phyloP scores from a whole-genome alignment of 1,284 basidiomycete genomes.

The Leccinum angustisporum region DNA sequence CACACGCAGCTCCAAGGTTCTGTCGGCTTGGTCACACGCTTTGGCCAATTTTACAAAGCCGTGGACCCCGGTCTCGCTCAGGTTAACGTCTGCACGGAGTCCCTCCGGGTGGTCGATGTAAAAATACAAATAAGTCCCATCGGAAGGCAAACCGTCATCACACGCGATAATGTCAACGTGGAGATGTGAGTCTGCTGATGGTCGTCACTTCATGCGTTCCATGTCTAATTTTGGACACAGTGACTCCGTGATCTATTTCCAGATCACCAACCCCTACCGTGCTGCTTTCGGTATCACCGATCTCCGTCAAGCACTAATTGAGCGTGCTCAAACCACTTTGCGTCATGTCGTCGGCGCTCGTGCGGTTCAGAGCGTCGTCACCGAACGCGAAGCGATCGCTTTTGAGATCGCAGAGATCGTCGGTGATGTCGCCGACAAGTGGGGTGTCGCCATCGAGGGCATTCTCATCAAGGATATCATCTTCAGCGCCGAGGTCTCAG shows the following conservation, averaged over 20 bases:
- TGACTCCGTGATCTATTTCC: constrained; percentile 90
- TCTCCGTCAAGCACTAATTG: constrained; percentile 83
- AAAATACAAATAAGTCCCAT: constrained; percentile 92
- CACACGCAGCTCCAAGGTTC: constrained; percentile 51
- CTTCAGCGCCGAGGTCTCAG: constrained; percentile 90
- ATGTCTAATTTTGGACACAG: constrained; percentile 45
- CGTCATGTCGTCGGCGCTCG: constrained; percentile 93
- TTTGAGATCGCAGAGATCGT: constrained; percentile 96
- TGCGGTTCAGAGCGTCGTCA: constrained; percentile 79
- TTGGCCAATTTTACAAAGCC: constrained; percentile 92
- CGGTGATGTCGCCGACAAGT: constrained; percentile 81
- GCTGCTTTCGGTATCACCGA: constrained; percentile 92
- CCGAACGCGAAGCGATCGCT: constrained; percentile 96
- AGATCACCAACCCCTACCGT: constrained; percentile 83
- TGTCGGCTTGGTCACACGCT: constrained; percentile 88
- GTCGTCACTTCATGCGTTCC: neutral
- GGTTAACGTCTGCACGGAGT: constrained; percentile 92
- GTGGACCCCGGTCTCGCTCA: constrained; percentile 92
- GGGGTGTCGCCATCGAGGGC: constrained; percentile 94
- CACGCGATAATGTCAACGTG: constrained; percentile 87
- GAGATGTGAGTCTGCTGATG: constrained; percentile 57
- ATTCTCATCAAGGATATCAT: constrained; percentile 95
- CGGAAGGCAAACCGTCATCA: constrained; percentile 83
- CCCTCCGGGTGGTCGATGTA: constrained; percentile 83
- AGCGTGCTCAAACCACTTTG: constrained; percentile 94